phyloP scores from a whole-genome alignment of 208 protist genomes.

The Angomonas ambiguus region DNA sequence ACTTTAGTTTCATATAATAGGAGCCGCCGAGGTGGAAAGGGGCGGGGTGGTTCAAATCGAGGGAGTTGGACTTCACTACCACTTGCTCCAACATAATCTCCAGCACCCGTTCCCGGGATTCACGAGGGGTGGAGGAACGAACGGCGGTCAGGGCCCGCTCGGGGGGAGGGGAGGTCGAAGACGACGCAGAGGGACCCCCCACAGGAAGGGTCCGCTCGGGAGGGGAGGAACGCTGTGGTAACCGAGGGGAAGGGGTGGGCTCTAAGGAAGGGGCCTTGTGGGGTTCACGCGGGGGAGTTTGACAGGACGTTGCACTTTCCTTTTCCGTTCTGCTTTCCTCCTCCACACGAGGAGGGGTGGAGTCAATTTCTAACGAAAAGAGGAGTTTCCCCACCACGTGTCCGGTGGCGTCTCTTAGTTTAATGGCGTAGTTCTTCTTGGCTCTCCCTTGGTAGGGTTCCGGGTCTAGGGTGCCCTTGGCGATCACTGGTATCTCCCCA shows the following conservation, averaged over 20 bases:
- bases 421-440: conserved; percentile 84
- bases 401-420: conserved; percentile 58
- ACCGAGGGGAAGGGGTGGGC: background rate
- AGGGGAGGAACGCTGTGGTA: background rate
- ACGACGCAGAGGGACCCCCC: background rate
- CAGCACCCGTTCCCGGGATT: conserved; percentile 10
- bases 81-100: conserved; percentile 63
- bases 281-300: background rate
- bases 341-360: background rate
- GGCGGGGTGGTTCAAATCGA: conserved; percentile 48
- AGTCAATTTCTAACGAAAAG: conserved; percentile 49
- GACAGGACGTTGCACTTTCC: background rate
- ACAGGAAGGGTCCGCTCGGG: background rate
- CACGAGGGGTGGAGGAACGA: background rate
- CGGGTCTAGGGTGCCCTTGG: conserved; percentile 75
- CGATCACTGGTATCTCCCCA: conserved; percentile 47
- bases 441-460: conserved; percentile 57
- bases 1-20: conserved; percentile 71
- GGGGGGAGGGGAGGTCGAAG: background rate
- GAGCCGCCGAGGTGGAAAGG: conserved; percentile 61
- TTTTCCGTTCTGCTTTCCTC: background rate
- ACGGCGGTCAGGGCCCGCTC: background rate
- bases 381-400: conserved; percentile 75
- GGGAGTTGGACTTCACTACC: conserved; percentile 43
- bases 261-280: background rate